Base-by-base conservation (phyloP, 306 rosid species). In the Cicer yamashitae region DNA sequence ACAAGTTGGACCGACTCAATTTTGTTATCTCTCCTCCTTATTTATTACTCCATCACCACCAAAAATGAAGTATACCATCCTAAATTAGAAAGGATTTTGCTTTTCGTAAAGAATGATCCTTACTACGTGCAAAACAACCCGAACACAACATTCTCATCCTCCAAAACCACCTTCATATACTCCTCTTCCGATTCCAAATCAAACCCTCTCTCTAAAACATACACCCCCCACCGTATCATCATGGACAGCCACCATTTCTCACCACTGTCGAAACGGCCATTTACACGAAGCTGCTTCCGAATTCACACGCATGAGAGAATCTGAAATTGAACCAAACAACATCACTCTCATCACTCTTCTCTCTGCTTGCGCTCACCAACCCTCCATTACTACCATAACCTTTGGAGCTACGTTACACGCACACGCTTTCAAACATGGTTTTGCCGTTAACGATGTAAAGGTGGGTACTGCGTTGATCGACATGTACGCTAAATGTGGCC, bases 191-290 rank as follows among this genome's bases (percentile, higher is more conserved):
- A 66, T 30, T 70, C 85, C 77, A 10, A 25, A 1, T n/a, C 83
- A 30, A 76, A 62, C 70, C 17, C 51, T 83, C 52, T 69, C 88
- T 15, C 51, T 77, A 10, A 70, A 34, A 64, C 86, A 8, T 40
- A 12, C 34, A 74, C 25, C 65, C 48, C 81, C 76, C 7, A 80
- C 81, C 37, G 87, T 90, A 9, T 10, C 54, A 76, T 94, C 54
- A 76, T 94, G 98, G 98, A 91, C 98, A 60, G 80, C 96, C 18
- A 88, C 96, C 30, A 88, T 94, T 53, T 86, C 96, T 69, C 86
- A 82, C 37, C 87, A 61, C 67, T 88, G 94, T 82, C 83, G 87
- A 43, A 86, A 50, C 41, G 94, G 92, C 70, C 83, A 75, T 51
- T 59, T 91, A 7, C 40, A 83, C n/a, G 84, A 91, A 81, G 98